phyloP scores from a whole-genome alignment of 805 yeast species.

The Yarrowia porcina region DNA sequence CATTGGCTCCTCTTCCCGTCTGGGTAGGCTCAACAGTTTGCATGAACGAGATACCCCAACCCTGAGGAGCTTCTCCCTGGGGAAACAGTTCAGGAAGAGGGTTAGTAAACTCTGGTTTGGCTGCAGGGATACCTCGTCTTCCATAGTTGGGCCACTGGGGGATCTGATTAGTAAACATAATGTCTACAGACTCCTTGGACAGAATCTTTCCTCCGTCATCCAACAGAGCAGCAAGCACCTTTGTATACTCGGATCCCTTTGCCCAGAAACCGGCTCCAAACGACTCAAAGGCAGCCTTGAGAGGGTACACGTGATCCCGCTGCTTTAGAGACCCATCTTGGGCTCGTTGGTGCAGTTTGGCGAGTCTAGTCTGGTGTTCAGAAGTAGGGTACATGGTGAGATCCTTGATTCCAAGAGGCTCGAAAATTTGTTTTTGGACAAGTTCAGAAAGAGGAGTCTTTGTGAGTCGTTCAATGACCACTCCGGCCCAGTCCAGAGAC shows the following conservation, averaged over 20 bases:
- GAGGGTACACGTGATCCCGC: neutral
- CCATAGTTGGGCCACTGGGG: slow-evolving; percentile 36
- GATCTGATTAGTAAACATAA: slow-evolving; percentile 40
- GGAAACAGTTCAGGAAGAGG: slow-evolving; percentile 25
- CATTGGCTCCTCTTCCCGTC: slow-evolving; percentile 41
- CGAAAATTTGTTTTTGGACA: slow-evolving; percentile 30
- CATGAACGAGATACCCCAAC: slow-evolving; percentile 40
- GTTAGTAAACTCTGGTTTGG: slow-evolving; percentile 26
- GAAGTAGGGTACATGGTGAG: slow-evolving; percentile 35
- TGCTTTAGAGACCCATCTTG: slow-evolving; percentile 29
- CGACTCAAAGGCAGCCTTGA: neutral
- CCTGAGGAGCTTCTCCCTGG: slow-evolving; percentile 34
- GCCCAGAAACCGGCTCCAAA: slow-evolving; percentile 44
- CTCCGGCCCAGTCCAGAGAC: slow-evolving; percentile 43
- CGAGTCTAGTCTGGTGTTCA: slow-evolving; percentile 31
- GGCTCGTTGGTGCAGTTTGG: slow-evolving; percentile 33
- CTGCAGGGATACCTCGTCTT: slow-evolving; percentile 23
- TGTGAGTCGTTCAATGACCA: slow-evolving; percentile 37
- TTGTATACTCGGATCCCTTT: slow-evolving; percentile 43
- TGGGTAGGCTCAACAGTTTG: slow-evolving; percentile 31
- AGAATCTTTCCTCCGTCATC: slow-evolving; percentile 43
- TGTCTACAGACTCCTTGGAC: slow-evolving; percentile 38
- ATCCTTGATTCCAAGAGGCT: slow-evolving; percentile 37
- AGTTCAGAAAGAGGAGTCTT: slow-evolving; percentile 34
- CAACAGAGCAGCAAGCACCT: slow-evolving; percentile 42